A percentile compares a stretch with the other conserved stretches of the same genome.
Conservation (phyloP, 129 eudicot species). For the Oenanthe sinensis region DNA sequence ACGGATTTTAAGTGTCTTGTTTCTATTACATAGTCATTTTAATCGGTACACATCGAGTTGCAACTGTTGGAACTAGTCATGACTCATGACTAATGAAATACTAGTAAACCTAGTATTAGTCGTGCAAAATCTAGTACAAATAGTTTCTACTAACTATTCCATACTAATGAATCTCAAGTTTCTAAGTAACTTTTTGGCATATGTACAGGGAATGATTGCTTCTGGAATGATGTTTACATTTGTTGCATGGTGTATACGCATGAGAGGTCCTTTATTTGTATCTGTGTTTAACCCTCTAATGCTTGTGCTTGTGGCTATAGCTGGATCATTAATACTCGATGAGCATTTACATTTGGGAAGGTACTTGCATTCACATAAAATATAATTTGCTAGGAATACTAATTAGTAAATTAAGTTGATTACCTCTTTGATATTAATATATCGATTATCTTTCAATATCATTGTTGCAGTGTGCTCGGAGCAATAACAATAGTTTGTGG, state of each 20-base stretch:
- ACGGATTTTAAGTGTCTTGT: not conserved
- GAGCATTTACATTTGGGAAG: slow-evolving; percentile 63
- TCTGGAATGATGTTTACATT: slow-evolving; percentile 23
- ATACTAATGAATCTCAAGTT: not conserved
- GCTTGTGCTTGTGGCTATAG: slow-evolving; percentile 45
- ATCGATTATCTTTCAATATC: not conserved
- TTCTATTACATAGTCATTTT: too few relatives aligned
- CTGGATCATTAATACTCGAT: slow-evolving; percentile 36
- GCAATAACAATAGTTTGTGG: slow-evolving; percentile 33
- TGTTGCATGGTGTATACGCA: slow-evolving; percentile 26
- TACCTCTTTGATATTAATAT: not conserved
- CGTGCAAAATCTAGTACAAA: not conserved
- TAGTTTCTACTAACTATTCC: not conserved
- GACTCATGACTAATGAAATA: too few relatives aligned
- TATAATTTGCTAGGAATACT: not conserved
- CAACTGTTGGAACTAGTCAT: too few relatives aligned
- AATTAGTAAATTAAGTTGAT: not conserved
- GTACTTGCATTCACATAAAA: slow-evolving; percentile 18
- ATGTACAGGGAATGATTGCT: slow-evolving; percentile 32
- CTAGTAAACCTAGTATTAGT: too few relatives aligned
- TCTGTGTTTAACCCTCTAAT: slow-evolving; percentile 49
- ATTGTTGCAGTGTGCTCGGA: slow-evolving; percentile 39
- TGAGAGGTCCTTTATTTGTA: slow-evolving; percentile 55
- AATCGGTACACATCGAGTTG: too few relatives aligned
- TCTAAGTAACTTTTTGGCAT: not conserved